Evolutionary conservation across 1,139 yeast genomes (phyloP).

Genomic region (Debaryomyces udenii): DNA sequence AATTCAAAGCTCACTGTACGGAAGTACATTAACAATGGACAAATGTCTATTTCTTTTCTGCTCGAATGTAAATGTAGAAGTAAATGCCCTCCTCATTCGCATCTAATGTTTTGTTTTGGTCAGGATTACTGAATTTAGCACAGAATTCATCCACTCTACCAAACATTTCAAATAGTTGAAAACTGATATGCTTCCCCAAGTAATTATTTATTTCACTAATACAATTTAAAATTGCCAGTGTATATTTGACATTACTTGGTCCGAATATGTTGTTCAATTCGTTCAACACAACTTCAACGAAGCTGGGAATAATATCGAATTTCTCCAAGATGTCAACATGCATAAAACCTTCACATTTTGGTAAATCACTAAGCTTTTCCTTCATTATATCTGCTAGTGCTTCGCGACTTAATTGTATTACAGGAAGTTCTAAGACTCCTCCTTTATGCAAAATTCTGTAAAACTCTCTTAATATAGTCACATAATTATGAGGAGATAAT

Average conservation of each 20-base stretch:
- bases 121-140: conserved; percentile 18
- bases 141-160: conserved; percentile 39
- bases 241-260: conserved; percentile 34
- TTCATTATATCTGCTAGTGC: conserved; percentile 15
- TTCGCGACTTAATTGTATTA: conserved; percentile 27
- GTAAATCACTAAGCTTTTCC: conserved; percentile 1
- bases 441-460: conserved; percentile 40
- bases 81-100: conserved; percentile 26
- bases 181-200: conserved; percentile 33
- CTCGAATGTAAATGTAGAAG: conserved; percentile 35
- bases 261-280: conserved; percentile 38
- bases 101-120: conserved; percentile 18
- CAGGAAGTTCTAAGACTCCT: conserved; percentile 40
- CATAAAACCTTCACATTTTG: conserved; percentile 16
- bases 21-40: no score
- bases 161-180: conserved; percentile 36
- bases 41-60: conserved; percentile 23
- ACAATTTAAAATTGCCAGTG: conserved; percentile 34
- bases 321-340: conserved; percentile 22
- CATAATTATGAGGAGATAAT: conserved; percentile 29
- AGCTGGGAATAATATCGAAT: conserved; percentile 32
- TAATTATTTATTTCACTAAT: conserved; percentile 37
- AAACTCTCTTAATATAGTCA: conserved; percentile 34
- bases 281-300: conserved; percentile 25
- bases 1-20: background rate